phyloP scores from a whole-genome alignment of 2,329 filamentous ascomycete genomes.

The Colletotrichum cereale region DNA sequence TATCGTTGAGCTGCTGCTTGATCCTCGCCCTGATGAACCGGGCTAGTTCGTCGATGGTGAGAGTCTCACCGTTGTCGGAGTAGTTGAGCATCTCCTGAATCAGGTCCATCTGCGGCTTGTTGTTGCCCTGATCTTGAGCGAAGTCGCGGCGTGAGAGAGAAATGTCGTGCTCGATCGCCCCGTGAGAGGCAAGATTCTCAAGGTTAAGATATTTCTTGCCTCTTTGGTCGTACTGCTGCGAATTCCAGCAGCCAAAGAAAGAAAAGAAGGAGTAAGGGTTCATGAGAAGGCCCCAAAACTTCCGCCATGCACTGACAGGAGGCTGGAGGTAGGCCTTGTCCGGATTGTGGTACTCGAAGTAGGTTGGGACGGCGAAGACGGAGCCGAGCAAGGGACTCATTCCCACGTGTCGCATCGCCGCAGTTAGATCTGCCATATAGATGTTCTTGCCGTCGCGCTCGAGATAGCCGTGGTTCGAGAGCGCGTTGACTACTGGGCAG shows the following conservation, averaged over 20 bases:
- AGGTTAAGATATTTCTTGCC: slow-evolving; percentile 31
- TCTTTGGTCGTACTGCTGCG: not conserved
- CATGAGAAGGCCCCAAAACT: not conserved
- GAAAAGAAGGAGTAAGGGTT: not conserved
- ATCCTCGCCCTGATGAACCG: not conserved
- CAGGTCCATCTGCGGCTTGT: not conserved
- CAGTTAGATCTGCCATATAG: slow-evolving; percentile 38
- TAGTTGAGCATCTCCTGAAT: not conserved
- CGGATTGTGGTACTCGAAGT: not conserved
- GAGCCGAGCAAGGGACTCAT: slow-evolving; percentile 1
- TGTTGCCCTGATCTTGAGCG: not conserved
- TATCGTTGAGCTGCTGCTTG: not conserved
- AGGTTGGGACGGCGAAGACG: not conserved
- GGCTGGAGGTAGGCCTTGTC: not conserved
- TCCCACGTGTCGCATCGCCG: not conserved
- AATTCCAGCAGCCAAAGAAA: not conserved
- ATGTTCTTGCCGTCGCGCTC: slow-evolving; percentile 55
- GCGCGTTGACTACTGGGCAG: slow-evolving; percentile 58
- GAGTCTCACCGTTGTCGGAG: not conserved
- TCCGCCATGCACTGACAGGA: not conserved
- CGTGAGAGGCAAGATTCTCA: slow-evolving; percentile 22
- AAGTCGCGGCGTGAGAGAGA: slow-evolving; percentile 46
- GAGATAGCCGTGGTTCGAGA: slow-evolving; percentile 59
- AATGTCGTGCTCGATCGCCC: slow-evolving; percentile 49
- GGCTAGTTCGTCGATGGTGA: not conserved